These are phyloP conservation scores for Opeltia flavorubescens DNA, from an alignment of 495 filamentous ascomycete genomes.

Conservation along the genomic window DNA sequence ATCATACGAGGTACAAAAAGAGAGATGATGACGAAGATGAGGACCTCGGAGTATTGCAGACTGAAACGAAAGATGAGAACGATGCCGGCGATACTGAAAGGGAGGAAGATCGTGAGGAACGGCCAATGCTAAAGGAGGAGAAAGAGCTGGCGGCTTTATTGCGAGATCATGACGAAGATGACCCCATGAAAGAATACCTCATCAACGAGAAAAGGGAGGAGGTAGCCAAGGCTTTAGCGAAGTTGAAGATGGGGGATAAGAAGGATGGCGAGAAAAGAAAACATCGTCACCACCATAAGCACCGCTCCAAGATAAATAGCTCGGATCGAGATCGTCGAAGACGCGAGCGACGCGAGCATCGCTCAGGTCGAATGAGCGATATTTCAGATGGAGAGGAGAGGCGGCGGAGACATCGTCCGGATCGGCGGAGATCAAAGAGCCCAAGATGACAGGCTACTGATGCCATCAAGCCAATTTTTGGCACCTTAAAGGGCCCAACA, in stretches of 20 bases:
- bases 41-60: conserved; percentile 29
- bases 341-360: neutral
- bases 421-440: neutral
- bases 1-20: conserved; percentile 82
- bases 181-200: conserved; percentile 90
- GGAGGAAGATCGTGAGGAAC: conserved; percentile 25
- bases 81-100: conserved; percentile 31
- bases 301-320: conserved; percentile 18
- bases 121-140: conserved; percentile 51
- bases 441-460: neutral
- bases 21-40: conserved; percentile 73
- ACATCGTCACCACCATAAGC: conserved; percentile 42
- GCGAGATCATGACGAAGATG: conserved; percentile 77
- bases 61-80: conserved; percentile 61
- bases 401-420: neutral
- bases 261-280: conserved; percentile 16
- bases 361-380: conserved; percentile 12
- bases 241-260: conserved; percentile 30
- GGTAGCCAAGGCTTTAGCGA: conserved; percentile 53
- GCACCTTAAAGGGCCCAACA: no score
- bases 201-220: conserved; percentile 83
- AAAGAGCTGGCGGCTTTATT: conserved; percentile 62
- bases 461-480: neutral
- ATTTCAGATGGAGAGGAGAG: neutral
- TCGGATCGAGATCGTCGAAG: neutral